A percentile compares a stretch with the other conserved stretches of the same genome.
Conservation (phyloP, 2,329 filamentous ascomycete species). For the Thelonectria discophora region DNA sequence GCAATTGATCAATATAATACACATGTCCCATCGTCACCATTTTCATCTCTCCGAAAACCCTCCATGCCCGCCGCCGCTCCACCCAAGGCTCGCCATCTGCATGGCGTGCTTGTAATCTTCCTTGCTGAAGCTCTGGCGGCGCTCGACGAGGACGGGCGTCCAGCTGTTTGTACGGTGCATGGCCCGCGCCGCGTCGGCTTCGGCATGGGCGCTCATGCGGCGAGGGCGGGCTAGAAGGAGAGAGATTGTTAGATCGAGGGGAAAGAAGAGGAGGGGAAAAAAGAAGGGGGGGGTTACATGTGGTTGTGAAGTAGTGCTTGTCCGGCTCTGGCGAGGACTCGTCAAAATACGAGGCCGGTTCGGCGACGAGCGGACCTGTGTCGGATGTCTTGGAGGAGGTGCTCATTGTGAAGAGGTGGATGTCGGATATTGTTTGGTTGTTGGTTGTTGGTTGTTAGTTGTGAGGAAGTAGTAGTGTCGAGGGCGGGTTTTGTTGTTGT, state of each 20-base stretch:
- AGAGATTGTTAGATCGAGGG: background rate
- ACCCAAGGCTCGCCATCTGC: constrained; percentile 56
- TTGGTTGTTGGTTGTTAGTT: too few relatives aligned
- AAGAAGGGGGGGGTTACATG: background rate
- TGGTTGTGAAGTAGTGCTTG: background rate
- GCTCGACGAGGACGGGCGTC: constrained; percentile 54
- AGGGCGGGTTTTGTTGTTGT: background rate
- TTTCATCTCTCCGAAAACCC: constrained; percentile 54
- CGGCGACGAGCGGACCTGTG: constrained; percentile 1
- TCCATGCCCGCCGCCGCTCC: constrained; percentile 46
- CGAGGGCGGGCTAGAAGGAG: constrained; percentile 1
- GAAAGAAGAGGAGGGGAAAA: background rate
- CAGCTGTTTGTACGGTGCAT: constrained; percentile 52
- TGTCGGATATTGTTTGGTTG: too few relatives aligned
- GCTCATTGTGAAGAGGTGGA: constrained; percentile 3
- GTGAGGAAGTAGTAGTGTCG: background rate
- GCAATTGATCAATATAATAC: too few relatives aligned
- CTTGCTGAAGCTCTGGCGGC: constrained; percentile 61
- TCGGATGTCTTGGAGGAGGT: background rate
- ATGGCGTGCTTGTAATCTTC: constrained; percentile 63
- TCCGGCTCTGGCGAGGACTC: background rate
- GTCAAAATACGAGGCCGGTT: background rate
- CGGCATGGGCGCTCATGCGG: constrained; percentile 29
- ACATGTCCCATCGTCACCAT: too few relatives aligned
- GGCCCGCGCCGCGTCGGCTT: constrained; percentile 45